Evolutionary conservation across 257 asterid species (phyloP), one percentile per base, ranked within the genome.

Genomic region (Solanum megistacrolobum): DNA sequence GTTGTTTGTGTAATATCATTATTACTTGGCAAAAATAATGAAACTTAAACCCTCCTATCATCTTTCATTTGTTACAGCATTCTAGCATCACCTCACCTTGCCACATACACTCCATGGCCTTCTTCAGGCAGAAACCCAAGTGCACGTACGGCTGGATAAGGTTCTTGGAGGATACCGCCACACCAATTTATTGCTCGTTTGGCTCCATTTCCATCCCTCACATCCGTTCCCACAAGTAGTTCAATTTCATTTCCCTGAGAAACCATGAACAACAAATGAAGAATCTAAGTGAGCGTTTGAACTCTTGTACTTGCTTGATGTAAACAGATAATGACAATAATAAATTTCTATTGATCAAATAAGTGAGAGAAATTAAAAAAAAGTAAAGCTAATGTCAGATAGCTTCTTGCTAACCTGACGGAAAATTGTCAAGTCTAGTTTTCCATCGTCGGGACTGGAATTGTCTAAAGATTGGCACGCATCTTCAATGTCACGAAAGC

Each of bases 21-120:
- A 46, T 18, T 46, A 41, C 32, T 23, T 81, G 68, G 39, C 39
- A 46, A 76, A 23, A 38, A 38, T n/a, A 38, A 81, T 46, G 85
- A 46, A 46, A 46, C 65, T 29, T 46, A 81, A 81, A 16, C 41
- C 18, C 68, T 46, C 68, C 41, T 18, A 20, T 46, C 68, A 79
- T 81, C 39, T 81, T 46, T 16, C 38, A 46, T 46, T 46, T 29
- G 9, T 16, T 46, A 81, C 39, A 78, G 3, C 41, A 46, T 43
- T 79, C 39, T 81, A 81, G 85, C 65, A 48, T 81, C 41, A 48
- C 73, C 92, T 91, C 90, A 94, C 99, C 99, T 94, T 38, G 99
- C 94, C 87, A 96, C 99, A 89, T 97, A 97, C 32, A 97, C 99
- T 3, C 99, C 99, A 85, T 96, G 99, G 81, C 99, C 99, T 91